Evolutionary conservation across 2,329 filamentous ascomycete genomes (phyloP), one percentile per base, ranked within the genome.

Genomic region (Rachicladosporium sp.): DNA sequence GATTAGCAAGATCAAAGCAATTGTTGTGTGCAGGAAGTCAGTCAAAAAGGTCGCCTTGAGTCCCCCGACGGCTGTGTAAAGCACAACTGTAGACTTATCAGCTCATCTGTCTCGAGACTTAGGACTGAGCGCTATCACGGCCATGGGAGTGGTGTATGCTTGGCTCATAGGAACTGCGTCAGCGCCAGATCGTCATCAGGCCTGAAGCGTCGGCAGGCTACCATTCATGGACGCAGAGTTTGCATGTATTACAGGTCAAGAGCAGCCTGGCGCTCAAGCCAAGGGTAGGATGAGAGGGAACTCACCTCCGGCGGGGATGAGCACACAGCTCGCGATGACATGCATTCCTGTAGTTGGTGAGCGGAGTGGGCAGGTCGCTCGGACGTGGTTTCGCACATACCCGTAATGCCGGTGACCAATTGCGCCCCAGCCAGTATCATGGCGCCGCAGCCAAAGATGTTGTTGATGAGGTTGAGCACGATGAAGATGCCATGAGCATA

Each of bases 11-110:
- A 71, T 62, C 4, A 71, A 46, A 2, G 65, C 65, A 35, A 71
- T 60, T 1, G 62, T 56, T 0, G 69, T 71, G 41, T 71, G 68
- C 2, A 69, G 43, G 33, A 62, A 70, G 42, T 70, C 67, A 0
- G 67, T 69, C 5, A 70, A 45, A 40, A 70, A 70, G 0, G 67
- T 70, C 0, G 67, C 67, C 40, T 69, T 69, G 4, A 70, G 48
- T 3, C 67, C 67, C 5, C 67, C 67, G 3, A 69, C 63, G 0
- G 62, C 64, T 0, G 67, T 70, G 43, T 70, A 69, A 2, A 66
- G 48, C 0, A 68, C 65, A 9, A 30, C n/a, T 13, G 6, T 4
- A 29, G 5, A 68, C 64, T 65, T 32, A 8, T 45, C 36, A n/a
- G 4, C 29, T 33, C 1, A 32, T 42, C 12, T 40, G 36, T 35